Conservation (phyloP, 306 rosid species). For the Adenanthera pavonina region DNA sequence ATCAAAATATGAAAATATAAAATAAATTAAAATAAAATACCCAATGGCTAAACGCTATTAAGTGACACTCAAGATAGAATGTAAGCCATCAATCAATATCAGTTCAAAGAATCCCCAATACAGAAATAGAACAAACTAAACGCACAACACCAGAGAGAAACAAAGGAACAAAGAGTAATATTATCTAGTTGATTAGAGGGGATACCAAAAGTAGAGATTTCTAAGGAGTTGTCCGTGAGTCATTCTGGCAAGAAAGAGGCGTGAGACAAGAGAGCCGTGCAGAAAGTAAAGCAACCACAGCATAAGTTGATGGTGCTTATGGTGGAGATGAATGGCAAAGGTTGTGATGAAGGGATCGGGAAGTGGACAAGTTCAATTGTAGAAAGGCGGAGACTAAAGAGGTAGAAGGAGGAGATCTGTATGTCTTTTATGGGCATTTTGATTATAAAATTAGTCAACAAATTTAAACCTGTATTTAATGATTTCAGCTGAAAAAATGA, state of each 20-base stretch:
- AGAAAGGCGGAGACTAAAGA: not conserved
- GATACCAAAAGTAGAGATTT: slow-evolving; percentile 55
- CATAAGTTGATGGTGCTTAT: not conserved
- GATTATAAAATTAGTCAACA: too few relatives aligned
- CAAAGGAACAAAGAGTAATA: not conserved
- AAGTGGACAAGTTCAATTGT: not conserved
- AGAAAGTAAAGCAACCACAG: slow-evolving; percentile 14
- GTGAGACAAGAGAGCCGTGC: not conserved
- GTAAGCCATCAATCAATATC: slow-evolving; percentile 12
- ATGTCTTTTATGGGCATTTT: too few relatives aligned
- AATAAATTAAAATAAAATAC: not conserved
- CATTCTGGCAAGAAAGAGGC: slow-evolving; percentile 25
- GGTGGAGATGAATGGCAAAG: not conserved
- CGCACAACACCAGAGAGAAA: not conserved
- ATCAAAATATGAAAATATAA: too few relatives aligned
- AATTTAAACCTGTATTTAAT: too few relatives aligned
- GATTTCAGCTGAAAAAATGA: too few relatives aligned
- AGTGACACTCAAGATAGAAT: not conserved
- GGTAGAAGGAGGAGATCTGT: too few relatives aligned
- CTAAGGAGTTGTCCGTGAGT: slow-evolving; percentile 27
- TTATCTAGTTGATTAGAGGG: slow-evolving; percentile 29
- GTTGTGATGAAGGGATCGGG: slow-evolving; percentile 30
- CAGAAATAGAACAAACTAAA: slow-evolving; percentile 32
- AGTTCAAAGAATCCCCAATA: not conserved
- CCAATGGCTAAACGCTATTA: slow-evolving; percentile 20